A percentile compares a stretch with the other conserved stretches of the same genome.
Conservation (phyloP, 352 stramenopile species). For the Stramenopiles sp. region DNA sequence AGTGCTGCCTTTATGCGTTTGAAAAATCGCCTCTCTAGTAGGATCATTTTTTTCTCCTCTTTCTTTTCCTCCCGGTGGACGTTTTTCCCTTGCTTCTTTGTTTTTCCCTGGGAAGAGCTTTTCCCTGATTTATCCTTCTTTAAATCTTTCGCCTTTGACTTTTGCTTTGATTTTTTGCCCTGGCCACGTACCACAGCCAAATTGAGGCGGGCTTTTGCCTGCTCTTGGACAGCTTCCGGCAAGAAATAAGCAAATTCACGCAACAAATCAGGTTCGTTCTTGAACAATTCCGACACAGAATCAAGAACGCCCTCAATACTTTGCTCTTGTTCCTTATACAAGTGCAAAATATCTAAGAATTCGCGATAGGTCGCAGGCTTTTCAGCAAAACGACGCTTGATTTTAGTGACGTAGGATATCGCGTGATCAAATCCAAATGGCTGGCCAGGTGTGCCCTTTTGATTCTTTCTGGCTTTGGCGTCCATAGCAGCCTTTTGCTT, state of each 20-base stretch:
- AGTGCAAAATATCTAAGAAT: slow-evolving; percentile 98
- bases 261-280: slow-evolving; percentile 92
- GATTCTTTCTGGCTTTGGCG: neutral
- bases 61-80: neutral
- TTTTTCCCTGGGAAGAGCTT: no score
- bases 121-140: neutral
- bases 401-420: slow-evolving; percentile 96
- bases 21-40: slow-evolving; percentile 58
- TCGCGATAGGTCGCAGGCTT: slow-evolving; percentile 85
- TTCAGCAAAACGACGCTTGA: slow-evolving; percentile 92
- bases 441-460: slow-evolving; percentile 24
- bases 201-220: slow-evolving; percentile 83
- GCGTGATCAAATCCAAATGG: slow-evolving; percentile 96
- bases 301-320: slow-evolving; percentile 91
- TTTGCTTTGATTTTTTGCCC: neutral
- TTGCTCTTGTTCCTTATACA: slow-evolving; percentile 97
- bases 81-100: neutral
- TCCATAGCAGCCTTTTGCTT: neutral
- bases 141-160: neutral
- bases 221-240: slow-evolving; percentile 88
- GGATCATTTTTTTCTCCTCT: slow-evolving; percentile 22
- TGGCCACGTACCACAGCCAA: neutral
- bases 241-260: slow-evolving; percentile 99
- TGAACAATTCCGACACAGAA: slow-evolving; percentile 95
- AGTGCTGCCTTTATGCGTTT: slow-evolving; percentile 63